Base-by-base conservation (phyloP, 2,329 filamentous ascomycete species). In the Fusarium agapanthi region DNA sequence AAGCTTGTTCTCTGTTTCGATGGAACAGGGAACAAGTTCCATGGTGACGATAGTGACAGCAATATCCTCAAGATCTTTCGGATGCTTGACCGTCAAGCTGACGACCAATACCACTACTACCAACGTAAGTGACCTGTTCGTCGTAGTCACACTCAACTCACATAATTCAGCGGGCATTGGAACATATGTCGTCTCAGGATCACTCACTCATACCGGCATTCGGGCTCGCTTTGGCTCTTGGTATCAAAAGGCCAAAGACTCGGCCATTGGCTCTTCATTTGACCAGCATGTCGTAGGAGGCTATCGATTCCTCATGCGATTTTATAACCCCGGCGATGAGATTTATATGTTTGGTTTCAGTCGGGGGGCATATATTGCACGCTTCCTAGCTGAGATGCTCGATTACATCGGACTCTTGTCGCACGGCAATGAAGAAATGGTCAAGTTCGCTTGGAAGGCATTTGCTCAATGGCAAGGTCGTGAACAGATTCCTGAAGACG, bases 391-490 rank as follows among this genome's bases (percentile, higher is more conserved):
- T 1, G 93, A 96, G 78, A 95, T 95, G 93, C 86, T 96, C 12
- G 93, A 96, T 76, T 91, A 93, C 74, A 90, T 96, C 61, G 94
- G 94, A 3, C 85, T 97, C 0, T 85, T 97, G 20, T 92, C 91
- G 18, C 91, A 93, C 57, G 93, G 94, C 16, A 97, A 97, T 75
- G 93, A 97, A 77, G 94, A 96, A 74, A 92, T 96, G 90, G 90
- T 94, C 57, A 86, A 88, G 8, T 97, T 97, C 79, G 93, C 93
- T 1, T 96, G 93, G 93, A 95, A 93, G 79, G 91, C 92, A 0
- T 95, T 94, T 76, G 88, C 91, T 13, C 89, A 91, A 78, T 94
- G 91, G 91, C 91, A 93, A 77, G 87, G 86, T 47, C 88, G 91
- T 13, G 32, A 83, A 85, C 83, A 85, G 85, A 81, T 80, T 15